phyloP scores from a whole-genome alignment of 2,329 filamentous ascomycete species.

The Atkinsonella hypoxylon region DNA sequence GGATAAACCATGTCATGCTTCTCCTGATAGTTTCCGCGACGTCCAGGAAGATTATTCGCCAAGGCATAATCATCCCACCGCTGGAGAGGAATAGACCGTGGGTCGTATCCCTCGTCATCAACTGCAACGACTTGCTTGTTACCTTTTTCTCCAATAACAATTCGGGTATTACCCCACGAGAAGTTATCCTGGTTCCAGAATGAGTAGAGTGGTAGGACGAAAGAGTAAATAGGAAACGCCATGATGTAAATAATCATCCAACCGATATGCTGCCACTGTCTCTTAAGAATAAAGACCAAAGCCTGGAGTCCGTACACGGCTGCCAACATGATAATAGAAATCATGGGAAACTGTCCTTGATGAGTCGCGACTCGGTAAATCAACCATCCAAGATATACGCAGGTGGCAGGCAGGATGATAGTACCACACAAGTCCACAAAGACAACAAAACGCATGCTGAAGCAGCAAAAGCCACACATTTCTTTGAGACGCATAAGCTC shows the following conservation, averaged over 20 bases:
- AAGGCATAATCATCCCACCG: constrained; percentile 94
- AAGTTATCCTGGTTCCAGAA: constrained; percentile 99
- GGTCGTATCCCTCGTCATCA: constrained; percentile 77
- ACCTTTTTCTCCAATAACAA: constrained; percentile 91
- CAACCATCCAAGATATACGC: constrained; percentile 74
- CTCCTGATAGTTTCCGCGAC: constrained; percentile 60
- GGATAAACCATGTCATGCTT: constrained; percentile 55
- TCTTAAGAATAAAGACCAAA: constrained; percentile 89
- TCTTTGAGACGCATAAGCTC: constrained; percentile 86
- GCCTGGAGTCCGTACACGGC: constrained; percentile 93
- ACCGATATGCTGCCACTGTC: constrained; percentile 95
- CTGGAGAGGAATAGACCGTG: constrained; percentile 83
- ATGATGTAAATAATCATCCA: constrained; percentile 99
- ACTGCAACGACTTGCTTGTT: constrained; percentile 81
- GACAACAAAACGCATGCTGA: constrained; percentile 95
- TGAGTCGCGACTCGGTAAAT: constrained; percentile 65
- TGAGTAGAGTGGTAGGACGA: constrained; percentile 85
- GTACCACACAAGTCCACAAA: constrained; percentile 91
- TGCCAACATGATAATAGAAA: constrained; percentile 81
- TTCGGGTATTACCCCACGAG: constrained; percentile 95
- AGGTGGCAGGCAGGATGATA: constrained; percentile 81
- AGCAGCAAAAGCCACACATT: constrained; percentile 97
- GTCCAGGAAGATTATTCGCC: constrained; percentile 78
- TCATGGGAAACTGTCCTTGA: constrained; percentile 65
- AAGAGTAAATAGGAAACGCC: constrained; percentile 90